Evolutionary conservation across 441 rosid genomes (phyloP), one percentile per base, ranked within the genome.

Genomic region (Gossypium davidsonii): DNA sequence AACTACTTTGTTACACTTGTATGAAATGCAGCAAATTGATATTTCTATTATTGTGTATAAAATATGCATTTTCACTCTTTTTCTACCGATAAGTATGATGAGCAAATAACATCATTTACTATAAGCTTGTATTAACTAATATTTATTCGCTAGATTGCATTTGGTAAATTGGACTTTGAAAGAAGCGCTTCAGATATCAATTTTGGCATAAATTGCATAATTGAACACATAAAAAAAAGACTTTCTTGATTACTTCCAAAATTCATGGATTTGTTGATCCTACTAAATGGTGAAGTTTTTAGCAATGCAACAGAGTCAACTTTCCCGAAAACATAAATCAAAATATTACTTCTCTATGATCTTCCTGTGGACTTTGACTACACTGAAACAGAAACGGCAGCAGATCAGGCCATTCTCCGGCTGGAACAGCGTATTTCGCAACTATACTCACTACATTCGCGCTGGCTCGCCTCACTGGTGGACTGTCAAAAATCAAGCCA

Each of bases 391-490:
- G 74, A 77, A 96, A 92, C 0, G 93, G 89, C 70, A 96, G 83
- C 65, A 96, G 85, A 74, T 96, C 99, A 65, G 97, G 91, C 99
- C 99, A 93, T 81, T 96, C 99, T 70, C 99, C 98, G 1, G 92
- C 93, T 18, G 97, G 96, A 74, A 96, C 95, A 11, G 97, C 97
- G 55, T 96, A 93, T 82, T 96, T 96, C 0, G 99, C 98, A 6
- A 93, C 79, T 7, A 96, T 89, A 74, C 98, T 93, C 71, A 96
- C 98, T 57, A 93, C 99, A 79, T 96, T 93, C 4, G 99, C 98
- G 78, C 99, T 96, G 28, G 99, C 99, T 78, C 96, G 90, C 78
- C 99, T 85, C 76, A 96, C 99, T 0, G 93, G 97, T 0, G 96
- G 85, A 79, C 99, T 96, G 82, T 71, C 72, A 78, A 34, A 67